Base-by-base conservation (phyloP, 108 stramenopile species). In the Fistulifera solaris region DNA sequence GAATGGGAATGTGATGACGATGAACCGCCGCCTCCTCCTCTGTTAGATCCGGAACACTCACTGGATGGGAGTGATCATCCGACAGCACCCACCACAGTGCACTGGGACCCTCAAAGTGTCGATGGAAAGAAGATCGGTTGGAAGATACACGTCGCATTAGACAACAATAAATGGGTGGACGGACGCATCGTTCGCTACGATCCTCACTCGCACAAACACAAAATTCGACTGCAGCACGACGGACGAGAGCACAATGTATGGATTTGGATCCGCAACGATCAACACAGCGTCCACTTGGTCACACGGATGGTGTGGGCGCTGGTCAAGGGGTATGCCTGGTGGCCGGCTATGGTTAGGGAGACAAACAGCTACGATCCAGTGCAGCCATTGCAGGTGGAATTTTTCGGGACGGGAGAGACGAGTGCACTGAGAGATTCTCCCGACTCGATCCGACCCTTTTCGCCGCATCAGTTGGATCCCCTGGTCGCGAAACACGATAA, bases 271-370 rank as follows among this genome's bases (percentile, higher is more conserved):
- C 59, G 73, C 17, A 63, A 70, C 41, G 65, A 75, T 48, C 22
- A 54, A 18, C 69, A 75, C 28, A 69, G 62, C 16, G 56, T 75
- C 0, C 75, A 77, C 47, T 38, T 68, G 54, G 73, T 69, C 18
- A 68, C 63, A 14, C 50, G 63, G 8, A 35, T 82, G 13, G 76
- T 82, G 11, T 82, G 81, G 81, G 75, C 75, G 7, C 76, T 74
- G 40, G 81, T 82, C 27, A 77, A 78, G 62, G 81, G 81, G 45
- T 82, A 75, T 52, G 76, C 81, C 8, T 82, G 81, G 81, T 82
- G 81, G 81, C 81, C 81, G 14, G 81, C 76, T 16, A 64, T 74
- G 66, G 70, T 76, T 8, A 67, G 75, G 63, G 73, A 67, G 52
- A 65, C 73, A 40, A 65, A 78, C 57, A 60, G 62, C n/a, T 31